Base-by-base conservation (phyloP, 2,329 filamentous ascomycete species). In the Immersiporthe knoxdaviesiana region DNA sequence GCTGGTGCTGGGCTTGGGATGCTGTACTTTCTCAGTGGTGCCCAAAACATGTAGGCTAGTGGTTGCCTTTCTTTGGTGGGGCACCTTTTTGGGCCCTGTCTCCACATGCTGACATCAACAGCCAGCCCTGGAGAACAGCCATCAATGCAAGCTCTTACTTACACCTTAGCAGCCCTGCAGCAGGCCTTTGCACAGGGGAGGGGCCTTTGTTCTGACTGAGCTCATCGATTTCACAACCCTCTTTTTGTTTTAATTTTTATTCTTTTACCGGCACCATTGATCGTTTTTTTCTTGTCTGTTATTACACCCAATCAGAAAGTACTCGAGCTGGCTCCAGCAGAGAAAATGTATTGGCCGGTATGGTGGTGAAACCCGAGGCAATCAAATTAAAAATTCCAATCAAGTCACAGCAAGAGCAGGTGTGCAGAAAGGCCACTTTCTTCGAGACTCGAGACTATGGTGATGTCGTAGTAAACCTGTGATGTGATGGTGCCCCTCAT, bases 381-480 rank as follows among this genome's bases (percentile, higher is more conserved):
- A 47, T 27, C 24, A 32, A 44, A 44, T 37, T 7, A 62, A 35
- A 56, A 56, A 7, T 11, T 27, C 24, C 5, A 27, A 27, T 7
- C 52, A 56, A 18, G 27, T 32, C 27, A 56, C 16, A 32, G 52
- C 14, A 32, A 32, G 12, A 16, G 27, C 14, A 56, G 44, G 52
- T 56, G 27, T 30, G 52, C 52, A 16, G 6, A 56, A 32, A 56
- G 52, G 27, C 32, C 52, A 56, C 5, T 30, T 56, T 30, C 5
- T 37, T 37, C 24, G 16, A 47, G 14, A 68, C 44, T 50, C 54
- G 27, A 62, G 60, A 30, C 44, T 68, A 65, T 60, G 24, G 64
- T 65, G 68, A 61, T 68, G 27, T 41, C 62, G 47, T 32, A 35
- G 60, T 64, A 39, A 60, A 39, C 47, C 60, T 50, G 14, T 63